These are phyloP conservation scores for Sclerotinia glacialis DNA, from an alignment of 2,329 filamentous ascomycete species.

Conservation along the genomic window DNA sequence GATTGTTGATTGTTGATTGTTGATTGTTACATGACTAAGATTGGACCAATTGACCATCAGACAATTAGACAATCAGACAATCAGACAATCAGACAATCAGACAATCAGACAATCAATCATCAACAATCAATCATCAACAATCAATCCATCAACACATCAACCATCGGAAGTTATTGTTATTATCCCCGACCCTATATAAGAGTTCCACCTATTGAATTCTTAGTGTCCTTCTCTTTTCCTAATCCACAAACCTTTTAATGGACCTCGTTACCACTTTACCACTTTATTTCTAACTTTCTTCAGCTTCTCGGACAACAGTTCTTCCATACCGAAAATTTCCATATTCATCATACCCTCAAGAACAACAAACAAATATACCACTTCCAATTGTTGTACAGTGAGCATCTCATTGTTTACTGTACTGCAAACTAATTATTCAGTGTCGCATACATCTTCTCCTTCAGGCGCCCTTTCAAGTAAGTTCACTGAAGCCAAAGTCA, in stretches of 20 bases:
- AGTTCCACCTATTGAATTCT: neutral
- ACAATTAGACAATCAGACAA: too few relatives aligned
- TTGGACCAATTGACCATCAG: too few relatives aligned
- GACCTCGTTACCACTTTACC: neutral
- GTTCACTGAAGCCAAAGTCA: constrained; percentile 33
- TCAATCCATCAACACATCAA: too few relatives aligned
- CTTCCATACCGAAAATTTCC: constrained; percentile 24
- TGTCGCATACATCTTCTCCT: constrained; percentile 26
- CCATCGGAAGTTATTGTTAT: too few relatives aligned
- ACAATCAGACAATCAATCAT: too few relatives aligned
- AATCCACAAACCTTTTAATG: neutral
- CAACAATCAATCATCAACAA: too few relatives aligned
- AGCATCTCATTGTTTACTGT: constrained; percentile 14
- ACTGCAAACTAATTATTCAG: constrained; percentile 13
- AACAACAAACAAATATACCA: neutral
- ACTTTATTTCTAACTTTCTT: constrained; percentile 14
- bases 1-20: too few relatives aligned
- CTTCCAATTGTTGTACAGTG: constrained; percentile 16
- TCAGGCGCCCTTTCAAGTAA: constrained; percentile 25
- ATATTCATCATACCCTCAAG: constrained; percentile 5
- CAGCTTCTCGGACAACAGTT: constrained; percentile 22
- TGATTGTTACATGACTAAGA: too few relatives aligned
- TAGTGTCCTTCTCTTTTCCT: neutral
- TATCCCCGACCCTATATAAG: too few relatives aligned
- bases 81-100: too few relatives aligned